Evolutionary conservation across 805 yeast genomes (phyloP).

Genomic region (Candida silvicultrix): DNA sequence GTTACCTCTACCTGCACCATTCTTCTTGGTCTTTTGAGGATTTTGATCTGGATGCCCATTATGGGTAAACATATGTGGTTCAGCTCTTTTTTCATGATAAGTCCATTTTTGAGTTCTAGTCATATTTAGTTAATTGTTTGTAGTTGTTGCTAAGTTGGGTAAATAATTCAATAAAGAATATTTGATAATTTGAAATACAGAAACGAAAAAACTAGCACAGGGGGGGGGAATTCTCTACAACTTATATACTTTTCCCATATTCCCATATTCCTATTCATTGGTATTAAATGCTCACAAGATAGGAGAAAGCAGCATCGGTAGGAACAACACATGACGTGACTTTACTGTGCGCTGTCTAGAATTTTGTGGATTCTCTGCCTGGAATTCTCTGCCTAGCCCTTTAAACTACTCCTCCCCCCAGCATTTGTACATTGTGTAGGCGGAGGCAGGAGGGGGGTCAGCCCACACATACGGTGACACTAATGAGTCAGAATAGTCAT

Average conservation of each 20-base stretch:
- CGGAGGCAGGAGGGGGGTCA: background rate
- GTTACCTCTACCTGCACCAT: slow-evolving; percentile 81
- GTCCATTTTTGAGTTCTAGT: slow-evolving; percentile 80
- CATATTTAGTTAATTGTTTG: slow-evolving; percentile 32
- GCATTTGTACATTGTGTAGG: too few relatives aligned
- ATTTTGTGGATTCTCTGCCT: too few relatives aligned
- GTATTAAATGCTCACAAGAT: background rate
- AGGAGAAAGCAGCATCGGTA: background rate
- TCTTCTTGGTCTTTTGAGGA: slow-evolving; percentile 74
- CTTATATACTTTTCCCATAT: background rate
- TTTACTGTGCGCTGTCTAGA: background rate
- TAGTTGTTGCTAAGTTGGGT: slow-evolving; percentile 3
- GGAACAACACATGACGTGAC: background rate
- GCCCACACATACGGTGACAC: too few relatives aligned
- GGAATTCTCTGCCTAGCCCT: too few relatives aligned
- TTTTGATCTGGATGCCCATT: slow-evolving; percentile 61
- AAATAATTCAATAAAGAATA: background rate
- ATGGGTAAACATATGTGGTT: slow-evolving; percentile 74
- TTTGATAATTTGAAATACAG: background rate
- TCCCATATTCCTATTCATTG: background rate
- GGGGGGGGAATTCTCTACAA: background rate
- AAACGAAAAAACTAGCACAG: too few relatives aligned
- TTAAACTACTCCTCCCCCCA: too few relatives aligned
- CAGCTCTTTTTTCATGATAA: slow-evolving; percentile 47
- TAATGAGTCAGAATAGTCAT: background rate